Evolutionary conservation across 2,329 filamentous ascomycete genomes (phyloP).

Genomic region (Cercospora sp.): DNA sequence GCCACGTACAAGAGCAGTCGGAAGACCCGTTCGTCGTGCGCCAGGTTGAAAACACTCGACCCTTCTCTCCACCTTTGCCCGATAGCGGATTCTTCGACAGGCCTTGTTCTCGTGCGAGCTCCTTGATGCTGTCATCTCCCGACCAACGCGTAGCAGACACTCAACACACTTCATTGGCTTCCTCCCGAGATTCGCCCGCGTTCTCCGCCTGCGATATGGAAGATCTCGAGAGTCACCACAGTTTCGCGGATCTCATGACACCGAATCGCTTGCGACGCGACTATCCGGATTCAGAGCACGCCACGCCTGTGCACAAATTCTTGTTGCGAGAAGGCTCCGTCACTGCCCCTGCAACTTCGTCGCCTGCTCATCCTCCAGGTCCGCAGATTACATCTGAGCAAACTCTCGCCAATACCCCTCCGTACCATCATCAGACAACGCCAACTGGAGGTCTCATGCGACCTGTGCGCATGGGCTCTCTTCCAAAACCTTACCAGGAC

Average conservation of each 20-base stretch:
- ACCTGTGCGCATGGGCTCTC: conserved; percentile 35
- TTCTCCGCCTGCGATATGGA: conserved; percentile 22
- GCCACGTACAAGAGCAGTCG: background rate
- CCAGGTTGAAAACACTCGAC: background rate
- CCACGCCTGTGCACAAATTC: conserved; percentile 2
- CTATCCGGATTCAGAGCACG: background rate
- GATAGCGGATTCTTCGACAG: conserved; percentile 7
- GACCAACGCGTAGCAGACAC: background rate
- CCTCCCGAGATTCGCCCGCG: conserved; percentile 18
- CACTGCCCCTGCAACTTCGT: conserved; percentile 21
- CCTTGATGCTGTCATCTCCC: conserved; percentile 17
- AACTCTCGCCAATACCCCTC: conserved; percentile 17
- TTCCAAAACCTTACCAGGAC: conserved; percentile 28
- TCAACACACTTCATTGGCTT: background rate
- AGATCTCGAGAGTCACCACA: conserved; percentile 35
- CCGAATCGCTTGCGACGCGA: conserved; percentile 25
- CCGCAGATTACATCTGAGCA: conserved; percentile 25
- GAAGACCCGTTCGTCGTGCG: conserved; percentile 13
- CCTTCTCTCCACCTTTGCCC: conserved; percentile 14
- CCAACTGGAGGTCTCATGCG: conserved; percentile 26
- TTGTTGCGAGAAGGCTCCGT: conserved; percentile 20
- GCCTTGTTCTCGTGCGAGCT: conserved; percentile 11
- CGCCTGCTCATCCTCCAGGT: conserved; percentile 1
- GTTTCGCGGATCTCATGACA: conserved; percentile 34
- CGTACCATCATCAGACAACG: background rate